These are phyloP conservation scores for Sporormia fimetaria DNA, from an alignment of 495 filamentous ascomycete species.

Conservation along the genomic window DNA sequence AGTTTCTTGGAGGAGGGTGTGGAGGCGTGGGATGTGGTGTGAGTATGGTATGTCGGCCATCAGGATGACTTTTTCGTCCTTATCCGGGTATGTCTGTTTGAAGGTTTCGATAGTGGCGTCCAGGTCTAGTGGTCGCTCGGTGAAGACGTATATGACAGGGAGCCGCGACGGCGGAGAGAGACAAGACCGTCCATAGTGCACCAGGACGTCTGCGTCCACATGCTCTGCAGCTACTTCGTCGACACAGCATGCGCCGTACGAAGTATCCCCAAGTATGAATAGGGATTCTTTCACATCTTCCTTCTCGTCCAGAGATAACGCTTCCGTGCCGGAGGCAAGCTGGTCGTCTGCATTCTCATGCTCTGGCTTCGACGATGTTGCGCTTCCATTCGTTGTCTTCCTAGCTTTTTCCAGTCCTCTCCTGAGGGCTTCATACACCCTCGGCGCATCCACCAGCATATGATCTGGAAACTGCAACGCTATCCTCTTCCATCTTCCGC, in stretches of 20 bases:
- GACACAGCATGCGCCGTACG: conserved; percentile 93
- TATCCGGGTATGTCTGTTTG: conserved; percentile 53
- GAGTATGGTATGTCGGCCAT: conserved; percentile 86
- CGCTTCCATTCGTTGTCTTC: conserved; percentile 2
- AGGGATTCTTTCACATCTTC: conserved; percentile 41
- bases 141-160: conserved; percentile 89
- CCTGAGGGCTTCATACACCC: conserved; percentile 60
- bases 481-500: conserved; percentile 60
- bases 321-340: conserved; percentile 2
- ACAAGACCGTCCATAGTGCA: conserved; percentile 91
- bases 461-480: conserved; percentile 91
- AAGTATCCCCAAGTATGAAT: conserved; percentile 89
- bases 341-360: conserved; percentile 3
- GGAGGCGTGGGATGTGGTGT: conserved; percentile 50
- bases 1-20: conserved; percentile 37
- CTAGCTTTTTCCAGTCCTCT: conserved; percentile 41
- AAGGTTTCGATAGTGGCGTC: conserved; percentile 50
- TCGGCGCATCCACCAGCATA: conserved; percentile 75
- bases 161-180: conserved; percentile 80
- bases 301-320: conserved; percentile 4
- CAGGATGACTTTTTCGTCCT: conserved; percentile 54
- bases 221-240: conserved; percentile 97
- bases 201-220: conserved; percentile 75
- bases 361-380: not conserved
- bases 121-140: conserved; percentile 51